Evolutionary conservation across 768 basidiomycete species (phyloP).

Genomic region (Fibroporia radiculosa): DNA sequence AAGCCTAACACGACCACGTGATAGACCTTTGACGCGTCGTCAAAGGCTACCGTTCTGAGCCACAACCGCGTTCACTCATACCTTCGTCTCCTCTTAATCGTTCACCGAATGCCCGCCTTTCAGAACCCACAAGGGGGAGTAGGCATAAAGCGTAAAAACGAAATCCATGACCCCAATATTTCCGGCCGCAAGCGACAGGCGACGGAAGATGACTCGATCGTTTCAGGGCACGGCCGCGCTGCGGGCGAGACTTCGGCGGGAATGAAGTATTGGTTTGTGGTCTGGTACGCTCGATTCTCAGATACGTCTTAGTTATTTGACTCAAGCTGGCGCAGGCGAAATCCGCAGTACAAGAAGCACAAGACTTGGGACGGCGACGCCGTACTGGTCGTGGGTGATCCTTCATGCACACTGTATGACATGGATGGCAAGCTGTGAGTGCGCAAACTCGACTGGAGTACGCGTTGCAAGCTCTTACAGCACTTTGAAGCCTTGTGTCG

Average conservation of each 20-base stretch:
- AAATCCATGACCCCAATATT: conserved; percentile 11
- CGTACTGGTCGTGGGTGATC: conserved; percentile 44
- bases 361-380: conserved; percentile 89
- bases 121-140: background rate
- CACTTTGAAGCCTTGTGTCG: no score
- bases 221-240: conserved; percentile 3
- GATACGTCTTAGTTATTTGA: background rate
- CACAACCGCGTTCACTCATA: background rate
- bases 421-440: conserved; percentile 54
- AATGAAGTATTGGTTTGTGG: conserved; percentile 64
- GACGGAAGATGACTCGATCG: conserved; percentile 9
- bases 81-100: background rate
- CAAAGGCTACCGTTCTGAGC: no score
- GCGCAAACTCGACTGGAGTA: no score
- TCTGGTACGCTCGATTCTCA: conserved; percentile 44
- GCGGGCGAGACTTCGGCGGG: conserved; percentile 3
- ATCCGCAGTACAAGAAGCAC: conserved; percentile 70
- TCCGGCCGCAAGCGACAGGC: conserved; percentile 17
- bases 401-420: conserved; percentile 45
- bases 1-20: conserved; percentile 1
- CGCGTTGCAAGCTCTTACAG: no score
- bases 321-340: conserved; percentile 38
- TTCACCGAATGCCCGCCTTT: conserved; percentile 13
- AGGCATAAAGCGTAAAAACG: conserved; percentile 17
- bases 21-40: background rate